Base-by-base conservation (phyloP, 2,329 filamentous ascomycete species). In the Xylariales sp. region DNA sequence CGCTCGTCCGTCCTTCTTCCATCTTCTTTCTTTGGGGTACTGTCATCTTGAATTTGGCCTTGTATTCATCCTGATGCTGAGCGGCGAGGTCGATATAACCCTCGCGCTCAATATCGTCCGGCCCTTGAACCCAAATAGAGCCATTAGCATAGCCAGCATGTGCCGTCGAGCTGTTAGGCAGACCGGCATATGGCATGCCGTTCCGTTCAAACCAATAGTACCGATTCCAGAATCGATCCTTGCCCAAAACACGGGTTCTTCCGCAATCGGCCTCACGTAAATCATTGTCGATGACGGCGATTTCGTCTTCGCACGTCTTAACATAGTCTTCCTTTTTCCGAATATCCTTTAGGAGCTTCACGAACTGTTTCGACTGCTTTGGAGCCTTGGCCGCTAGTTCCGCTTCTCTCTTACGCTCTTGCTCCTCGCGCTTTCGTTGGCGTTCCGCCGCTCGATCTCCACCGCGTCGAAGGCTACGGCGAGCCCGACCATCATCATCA, bases 121-220 rank as follows among this genome's bases (percentile, higher is more conserved):
- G 96, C 0, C 96, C 96, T 80, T 99, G 96, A 14, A 99, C 90
- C 96, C 96, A 99, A 64, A 99, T 87, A 66, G 95, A 93, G 8
- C 93, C 96, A 78, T 98, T 99, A 48, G 95, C 94, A 77, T 98
- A 99, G 8, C 88, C 90, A 28, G 95, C 94, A 53, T 90, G 85
- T 0, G 93, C 92, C 1, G 95, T 98, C 16, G 94, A 97, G 79
- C 93, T 97, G 71, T 87, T 89, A 0, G 94, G 94, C 63, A 97
- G 85, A 4, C 96, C 96, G 39, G 87, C 93, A 75, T 95, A 97
- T 0, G 96, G 96, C 94, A 98, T 98, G 30, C 94, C 96, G 76
- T 98, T 99, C 70, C 95, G 91, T 81, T 99, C 96, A 79, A 98
- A 97, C 95, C 96, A 99, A 84, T 97, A 98, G 81, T 98, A 99